Percentiles rank a stretch among this genome's conserved stretches.
Conservation (phyloP, 768 basidiomycete genomes). For the Myochromella boudieri region DNA sequence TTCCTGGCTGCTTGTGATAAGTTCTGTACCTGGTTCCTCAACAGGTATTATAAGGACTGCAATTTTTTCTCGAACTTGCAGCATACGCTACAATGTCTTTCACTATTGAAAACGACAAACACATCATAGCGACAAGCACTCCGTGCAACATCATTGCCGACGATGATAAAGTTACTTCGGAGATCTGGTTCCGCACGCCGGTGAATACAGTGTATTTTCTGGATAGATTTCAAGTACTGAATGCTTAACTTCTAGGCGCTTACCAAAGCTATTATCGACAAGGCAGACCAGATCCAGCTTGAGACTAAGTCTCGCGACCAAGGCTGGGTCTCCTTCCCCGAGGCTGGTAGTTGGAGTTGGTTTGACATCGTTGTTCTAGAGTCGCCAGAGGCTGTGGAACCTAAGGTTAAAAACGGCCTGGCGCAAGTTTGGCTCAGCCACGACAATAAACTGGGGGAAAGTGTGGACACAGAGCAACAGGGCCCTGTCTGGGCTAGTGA, state of each 20-base stretch:
- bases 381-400: slow-evolving; percentile 19
- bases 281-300: slow-evolving; percentile 26
- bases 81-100: slow-evolving; percentile 10
- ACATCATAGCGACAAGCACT: slow-evolving; percentile 1
- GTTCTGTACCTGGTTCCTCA: neutral
- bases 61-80: too few relatives aligned
- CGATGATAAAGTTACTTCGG: slow-evolving; percentile 9
- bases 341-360: slow-evolving; percentile 29
- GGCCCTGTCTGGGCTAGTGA: slow-evolving; percentile 11
- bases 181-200: slow-evolving; percentile 27
- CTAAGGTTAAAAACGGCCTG: slow-evolving; percentile 24
- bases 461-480: slow-evolving; percentile 12
- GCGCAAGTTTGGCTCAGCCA: slow-evolving; percentile 30
- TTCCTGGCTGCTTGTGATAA: neutral
- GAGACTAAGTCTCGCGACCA: slow-evolving; percentile 26
- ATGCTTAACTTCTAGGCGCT: slow-evolving; percentile 17
- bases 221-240: neutral
- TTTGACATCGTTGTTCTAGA: slow-evolving; percentile 31
- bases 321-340: slow-evolving; percentile 15
- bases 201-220: slow-evolving; percentile 8
- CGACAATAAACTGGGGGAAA: slow-evolving; percentile 16
- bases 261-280: slow-evolving; percentile 19
- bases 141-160: slow-evolving; percentile 12
- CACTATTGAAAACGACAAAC: slow-evolving; percentile 17
- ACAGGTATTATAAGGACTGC: too few relatives aligned